Evolutionary conservation across 345 rosid genomes (phyloP).

Genomic region (Pugionium cornutum): DNA sequence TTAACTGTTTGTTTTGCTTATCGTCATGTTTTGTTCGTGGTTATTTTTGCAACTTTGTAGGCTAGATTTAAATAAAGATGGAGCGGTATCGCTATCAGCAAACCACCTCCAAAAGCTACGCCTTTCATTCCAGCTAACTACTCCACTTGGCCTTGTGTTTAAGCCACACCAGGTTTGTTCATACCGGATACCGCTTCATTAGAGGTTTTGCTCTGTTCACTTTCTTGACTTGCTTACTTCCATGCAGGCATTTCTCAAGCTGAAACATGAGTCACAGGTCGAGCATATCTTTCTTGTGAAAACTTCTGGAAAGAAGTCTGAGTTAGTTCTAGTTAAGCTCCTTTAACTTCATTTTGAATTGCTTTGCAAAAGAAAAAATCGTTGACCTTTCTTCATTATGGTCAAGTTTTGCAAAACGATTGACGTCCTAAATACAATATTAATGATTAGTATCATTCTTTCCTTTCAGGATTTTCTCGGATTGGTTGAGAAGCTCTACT

Average conservation of each 20-base stretch:
- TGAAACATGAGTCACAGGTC: conserved; percentile 80
- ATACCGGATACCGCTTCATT: conserved; percentile 9
- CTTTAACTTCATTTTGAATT: conserved; percentile 14
- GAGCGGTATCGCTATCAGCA: conserved; percentile 65
- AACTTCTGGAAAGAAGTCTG: conserved; percentile 72
- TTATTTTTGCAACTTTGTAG: conserved; percentile 41
- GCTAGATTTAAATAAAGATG: conserved; percentile 69
- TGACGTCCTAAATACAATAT: background rate
- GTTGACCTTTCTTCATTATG: background rate
- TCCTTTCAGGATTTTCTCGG: conserved; percentile 81
- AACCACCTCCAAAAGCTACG: conserved; percentile 96
- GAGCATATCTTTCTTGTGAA: conserved; percentile 83
- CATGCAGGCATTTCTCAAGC: conserved; percentile 83
- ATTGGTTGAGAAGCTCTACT: conserved; percentile 88
- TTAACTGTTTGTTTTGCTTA: conserved; percentile 15
- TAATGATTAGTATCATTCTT: conserved; percentile 19
- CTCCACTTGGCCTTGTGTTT: conserved; percentile 67
- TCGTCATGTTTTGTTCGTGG: background rate
- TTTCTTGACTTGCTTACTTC: conserved; percentile 40
- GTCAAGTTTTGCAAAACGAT: background rate
- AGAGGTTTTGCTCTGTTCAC: conserved; percentile 8
- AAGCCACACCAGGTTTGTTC: conserved; percentile 89
- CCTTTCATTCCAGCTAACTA: conserved; percentile 63
- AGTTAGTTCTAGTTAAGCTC: conserved; percentile 76
- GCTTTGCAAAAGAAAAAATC: background rate